Evolutionary conservation across 306 rosid genomes (phyloP).

Genomic region (Malus orientalis): DNA sequence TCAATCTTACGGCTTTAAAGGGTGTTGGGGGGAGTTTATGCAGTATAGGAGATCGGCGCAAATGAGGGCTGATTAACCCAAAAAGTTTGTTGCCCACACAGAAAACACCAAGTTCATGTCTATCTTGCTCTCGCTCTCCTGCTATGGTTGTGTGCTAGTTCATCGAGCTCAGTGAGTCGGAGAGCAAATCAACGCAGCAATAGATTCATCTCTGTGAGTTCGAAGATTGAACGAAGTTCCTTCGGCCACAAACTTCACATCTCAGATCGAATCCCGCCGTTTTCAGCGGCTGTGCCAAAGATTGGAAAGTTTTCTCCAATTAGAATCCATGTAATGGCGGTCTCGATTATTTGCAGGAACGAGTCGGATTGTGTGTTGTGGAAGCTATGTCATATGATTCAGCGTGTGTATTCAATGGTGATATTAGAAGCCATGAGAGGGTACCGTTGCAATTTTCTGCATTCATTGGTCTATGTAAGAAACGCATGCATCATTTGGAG

Average conservation of each 20-base stretch:
- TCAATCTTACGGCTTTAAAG: no score
- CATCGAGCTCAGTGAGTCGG: neutral
- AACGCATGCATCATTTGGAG: constrained; percentile 28
- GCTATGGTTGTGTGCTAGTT: no score
- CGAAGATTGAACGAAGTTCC: constrained; percentile 45
- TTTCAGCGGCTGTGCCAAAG: constrained; percentile 47
- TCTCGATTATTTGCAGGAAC: constrained; percentile 71
- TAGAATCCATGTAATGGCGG: constrained; percentile 76
- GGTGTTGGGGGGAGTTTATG: no score
- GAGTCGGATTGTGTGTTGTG: constrained; percentile 63
- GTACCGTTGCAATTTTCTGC: constrained; percentile 73
- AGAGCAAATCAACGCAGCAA: neutral
- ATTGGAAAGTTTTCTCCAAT: constrained; percentile 54
- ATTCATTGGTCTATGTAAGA: constrained; percentile 59
- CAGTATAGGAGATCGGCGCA: no score
- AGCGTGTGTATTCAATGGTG: constrained; percentile 75
- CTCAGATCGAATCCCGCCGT: constrained; percentile 37
- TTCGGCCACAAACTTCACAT: constrained; percentile 28
- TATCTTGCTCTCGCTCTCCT: neutral
- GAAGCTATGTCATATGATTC: constrained; percentile 82
- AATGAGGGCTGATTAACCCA: no score
- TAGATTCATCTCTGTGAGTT: constrained; percentile 40
- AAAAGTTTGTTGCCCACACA: no score
- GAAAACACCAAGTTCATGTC: no score
- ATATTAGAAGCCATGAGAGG: constrained; percentile 91